Evolutionary conservation across 306 rosid species (phyloP), one percentile per base, ranked within the genome.

Genomic region (Citrullus amarus): DNA sequence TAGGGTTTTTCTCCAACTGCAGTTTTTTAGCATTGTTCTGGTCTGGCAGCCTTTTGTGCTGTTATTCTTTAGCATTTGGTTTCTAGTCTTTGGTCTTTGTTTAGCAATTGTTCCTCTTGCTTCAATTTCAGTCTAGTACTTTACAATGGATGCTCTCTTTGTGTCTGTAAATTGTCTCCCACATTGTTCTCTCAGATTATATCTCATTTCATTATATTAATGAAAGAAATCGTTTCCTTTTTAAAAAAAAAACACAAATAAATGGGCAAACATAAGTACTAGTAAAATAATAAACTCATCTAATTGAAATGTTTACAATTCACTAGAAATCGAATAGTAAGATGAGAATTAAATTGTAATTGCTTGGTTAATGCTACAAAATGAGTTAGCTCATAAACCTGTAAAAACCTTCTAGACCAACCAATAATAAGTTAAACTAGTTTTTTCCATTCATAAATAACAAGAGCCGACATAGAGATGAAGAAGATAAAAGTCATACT

Each of bases 401-500:
- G 43, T 44, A 6, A 38, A 9, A 36, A 68, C 18, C n/a, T 9
- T n/a, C 16, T 43, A 5, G 18, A 43, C 17, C 75, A 43, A 69
- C 30, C 12, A 68, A 46, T 44, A 36, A 5, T 36, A 0, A 36
- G 39, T 36, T 16, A 50, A 60, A 50, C 30, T n/a, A 8, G 32
- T 0, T 9, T 46, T 46, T 46, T 48, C 16, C 8, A 46, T 46
- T 46, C 51, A 46, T 46, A 46, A 46, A 46, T 0, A 14, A 65
- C 4, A 32, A 53, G 32, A 17, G 50, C 54, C 30, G 4, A 43
- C 3, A 17, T 8, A 8, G 50, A 73, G 60, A 16, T 28, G 11
- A 61, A 18, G 54, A 41, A 61, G 57, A 48, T 58, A 30, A 76
- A 68, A 16, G 11, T 30, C 55, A 78, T 32, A 92, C 98, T 91